phyloP scores from a whole-genome alignment of 2,329 filamentous ascomycete genomes.

The Gremmenia infestans region DNA sequence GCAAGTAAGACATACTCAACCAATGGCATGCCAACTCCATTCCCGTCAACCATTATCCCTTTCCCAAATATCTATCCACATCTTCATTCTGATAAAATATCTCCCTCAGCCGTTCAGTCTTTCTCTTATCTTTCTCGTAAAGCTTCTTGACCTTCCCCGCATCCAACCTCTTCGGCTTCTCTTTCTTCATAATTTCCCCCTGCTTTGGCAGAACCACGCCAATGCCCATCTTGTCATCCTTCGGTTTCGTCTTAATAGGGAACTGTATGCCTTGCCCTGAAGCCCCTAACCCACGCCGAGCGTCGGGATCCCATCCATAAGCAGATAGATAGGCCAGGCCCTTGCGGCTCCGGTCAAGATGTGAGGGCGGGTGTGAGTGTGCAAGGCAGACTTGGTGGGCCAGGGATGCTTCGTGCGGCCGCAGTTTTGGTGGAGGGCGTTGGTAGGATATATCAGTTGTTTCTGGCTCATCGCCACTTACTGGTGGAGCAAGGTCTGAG shows the following conservation, averaged over 20 bases:
- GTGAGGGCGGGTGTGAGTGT: constrained; percentile 68
- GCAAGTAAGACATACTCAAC: background rate
- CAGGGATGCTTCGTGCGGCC: constrained; percentile 54
- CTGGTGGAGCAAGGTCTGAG: constrained; percentile 36
- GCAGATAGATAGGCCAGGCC: constrained; percentile 61
- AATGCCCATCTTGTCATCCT: constrained; percentile 71
- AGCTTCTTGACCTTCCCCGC: constrained; percentile 64
- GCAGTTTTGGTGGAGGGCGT: constrained; percentile 20
- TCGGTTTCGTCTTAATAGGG: constrained; percentile 65
- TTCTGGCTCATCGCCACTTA: background rate
- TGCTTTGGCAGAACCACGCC: constrained; percentile 46
- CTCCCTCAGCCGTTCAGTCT: constrained; percentile 57
- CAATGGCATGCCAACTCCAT: background rate
- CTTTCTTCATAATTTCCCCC: constrained; percentile 34
- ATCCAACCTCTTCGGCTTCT: constrained; percentile 51
- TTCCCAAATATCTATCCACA: constrained; percentile 58
- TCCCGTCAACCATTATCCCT: constrained; percentile 7
- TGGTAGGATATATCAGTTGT: background rate
- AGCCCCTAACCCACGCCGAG: constrained; percentile 65
- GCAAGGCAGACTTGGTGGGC: constrained; percentile 66
- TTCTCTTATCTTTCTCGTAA: constrained; percentile 57
- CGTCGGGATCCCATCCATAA: constrained; percentile 72
- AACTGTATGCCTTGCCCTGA: constrained; percentile 64
- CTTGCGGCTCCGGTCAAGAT: constrained; percentile 65
- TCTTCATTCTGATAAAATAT: constrained; percentile 74